phyloP scores from a whole-genome alignment of 1,139 yeast genomes.

The Zygoascus hellenicus region DNA sequence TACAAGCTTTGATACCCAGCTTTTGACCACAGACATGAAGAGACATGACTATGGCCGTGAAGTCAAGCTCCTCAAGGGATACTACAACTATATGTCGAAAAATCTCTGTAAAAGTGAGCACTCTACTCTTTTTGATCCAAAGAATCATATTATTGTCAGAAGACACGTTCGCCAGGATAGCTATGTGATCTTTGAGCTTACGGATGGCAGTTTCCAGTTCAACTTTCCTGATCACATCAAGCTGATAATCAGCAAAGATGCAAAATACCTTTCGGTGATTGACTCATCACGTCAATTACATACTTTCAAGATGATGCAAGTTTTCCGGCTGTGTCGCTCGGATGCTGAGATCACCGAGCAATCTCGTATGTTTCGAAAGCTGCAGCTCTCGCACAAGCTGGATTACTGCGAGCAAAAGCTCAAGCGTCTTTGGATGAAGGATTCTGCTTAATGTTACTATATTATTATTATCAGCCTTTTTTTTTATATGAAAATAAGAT shows the following conservation, averaged over 20 bases:
- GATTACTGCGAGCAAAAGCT: conserved; percentile 10
- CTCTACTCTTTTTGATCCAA: conserved; percentile 2
- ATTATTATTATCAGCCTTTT: background rate
- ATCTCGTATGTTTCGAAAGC: conserved; percentile 4
- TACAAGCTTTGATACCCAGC: background rate
- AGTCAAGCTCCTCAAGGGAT: conserved; percentile 27
- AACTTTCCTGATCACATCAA: conserved; percentile 95
- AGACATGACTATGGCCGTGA: conserved; percentile 3
- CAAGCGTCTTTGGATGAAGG: conserved; percentile 7
- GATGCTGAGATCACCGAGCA: background rate
- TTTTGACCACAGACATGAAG: background rate
- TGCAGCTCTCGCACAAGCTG: conserved; percentile 5
- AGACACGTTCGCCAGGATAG: conserved; percentile 59
- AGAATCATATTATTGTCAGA: conserved; percentile 53
- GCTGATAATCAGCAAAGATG: conserved; percentile 41
- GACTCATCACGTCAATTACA: conserved; percentile 17
- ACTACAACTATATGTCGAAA: conserved; percentile 31
- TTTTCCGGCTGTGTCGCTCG: conserved; percentile 8
- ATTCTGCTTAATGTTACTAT: background rate
- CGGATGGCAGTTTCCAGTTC: conserved; percentile 89
- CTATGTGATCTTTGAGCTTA: conserved; percentile 76
- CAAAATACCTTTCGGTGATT: conserved; percentile 16
- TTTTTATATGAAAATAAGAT: background rate
- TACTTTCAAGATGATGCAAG: conserved; percentile 9
- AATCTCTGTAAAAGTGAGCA: conserved; percentile 7